Evolutionary conservation across 2,329 filamentous ascomycete genomes (phyloP), one percentile per base, ranked within the genome.

Genomic region (Exutisphaerella laricina): DNA sequence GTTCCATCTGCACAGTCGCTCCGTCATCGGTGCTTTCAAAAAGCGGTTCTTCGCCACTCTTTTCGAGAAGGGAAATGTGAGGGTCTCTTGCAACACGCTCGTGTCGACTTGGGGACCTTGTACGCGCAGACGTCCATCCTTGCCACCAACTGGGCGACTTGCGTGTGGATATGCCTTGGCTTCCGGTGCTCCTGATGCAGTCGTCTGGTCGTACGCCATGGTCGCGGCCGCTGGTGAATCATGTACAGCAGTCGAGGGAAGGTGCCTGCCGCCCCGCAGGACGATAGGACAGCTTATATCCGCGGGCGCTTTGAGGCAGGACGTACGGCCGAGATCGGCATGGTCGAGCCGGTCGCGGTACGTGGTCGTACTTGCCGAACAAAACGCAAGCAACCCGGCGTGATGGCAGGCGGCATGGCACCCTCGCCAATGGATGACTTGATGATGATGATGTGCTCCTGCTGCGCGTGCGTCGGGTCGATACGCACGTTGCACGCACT

Each of bases 11-110:
- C 52, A 61, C 4, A 61, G 49, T 3, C 58, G 53, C 41, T 62
- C 57, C 3, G 57, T 62, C 59, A 62, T 60, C 13, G 57, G 52
- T 4, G 51, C 58, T 45, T 62, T 61, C 16, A 60, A 45, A 33
- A 61, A 60, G 8, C 58, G 42, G 23, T 62, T 61, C 35, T 46
- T 50, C 2, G 58, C 58, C 13, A 45, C 57, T 12, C 54, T 45
- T 17, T 53, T 50, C 13, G 54, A 57, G 42, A 61, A 61, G 4
- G 55, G 48, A 21, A 61, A 59, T n/a, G 49, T 58, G 18, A 62
- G 49, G 10, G 50, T 37, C 22, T 59, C 34, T 18, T 21, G 43
- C 7, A 61, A 46, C 7, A 39, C 30, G 16, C 40, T 40, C 20
- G 50, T 48, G 41, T 60, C 53, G 6, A 57, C 46, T 21, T 39